Evolutionary conservation across 371 early-diverging fungal genomes (phyloP).

Genomic region (Mucor racemosus): DNA sequence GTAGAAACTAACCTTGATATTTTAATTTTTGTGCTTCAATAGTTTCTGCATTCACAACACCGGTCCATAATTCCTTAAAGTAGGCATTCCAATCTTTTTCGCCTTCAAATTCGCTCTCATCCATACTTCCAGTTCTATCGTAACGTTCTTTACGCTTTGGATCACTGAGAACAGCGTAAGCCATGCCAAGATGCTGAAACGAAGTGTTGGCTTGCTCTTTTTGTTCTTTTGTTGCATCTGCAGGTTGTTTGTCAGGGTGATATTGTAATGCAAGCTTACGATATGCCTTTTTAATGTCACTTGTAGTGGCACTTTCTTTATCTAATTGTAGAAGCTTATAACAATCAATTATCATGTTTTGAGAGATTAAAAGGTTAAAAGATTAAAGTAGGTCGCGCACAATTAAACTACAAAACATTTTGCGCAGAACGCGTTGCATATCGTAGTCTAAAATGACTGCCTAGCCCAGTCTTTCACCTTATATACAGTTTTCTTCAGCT

Average conservation of each 20-base stretch:
- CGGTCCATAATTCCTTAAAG: conserved; percentile 83
- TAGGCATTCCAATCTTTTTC: conserved; percentile 82
- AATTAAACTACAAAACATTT: too few species aligned
- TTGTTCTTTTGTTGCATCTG: conserved; percentile 63
- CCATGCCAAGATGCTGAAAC: conserved; percentile 84
- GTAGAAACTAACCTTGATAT: conserved; percentile 61
- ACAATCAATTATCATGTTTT: conserved; percentile 17
- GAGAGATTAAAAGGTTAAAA: background rate
- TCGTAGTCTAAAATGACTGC: too few species aligned
- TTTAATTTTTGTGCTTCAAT: conserved; percentile 71
- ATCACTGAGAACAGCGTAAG: conserved; percentile 88
- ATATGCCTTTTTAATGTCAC: conserved; percentile 86
- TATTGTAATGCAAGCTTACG: conserved; percentile 77
- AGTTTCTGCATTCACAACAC: conserved; percentile 75
- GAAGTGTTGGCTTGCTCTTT: conserved; percentile 73
- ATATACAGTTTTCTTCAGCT: too few species aligned
- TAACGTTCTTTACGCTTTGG: conserved; percentile 74
- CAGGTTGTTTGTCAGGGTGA: conserved; percentile 85
- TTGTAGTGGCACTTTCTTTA: conserved; percentile 56
- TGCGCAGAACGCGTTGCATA: too few species aligned
- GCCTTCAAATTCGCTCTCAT: conserved; percentile 38
- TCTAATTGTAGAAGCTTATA: conserved; percentile 77
- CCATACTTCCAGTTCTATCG: conserved; percentile 66
- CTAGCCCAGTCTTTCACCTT: too few species aligned
- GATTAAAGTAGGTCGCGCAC: background rate